These are phyloP conservation scores for Piedraia hortae DNA, from an alignment of 2,329 filamentous ascomycete species.

Conservation along the genomic window DNA sequence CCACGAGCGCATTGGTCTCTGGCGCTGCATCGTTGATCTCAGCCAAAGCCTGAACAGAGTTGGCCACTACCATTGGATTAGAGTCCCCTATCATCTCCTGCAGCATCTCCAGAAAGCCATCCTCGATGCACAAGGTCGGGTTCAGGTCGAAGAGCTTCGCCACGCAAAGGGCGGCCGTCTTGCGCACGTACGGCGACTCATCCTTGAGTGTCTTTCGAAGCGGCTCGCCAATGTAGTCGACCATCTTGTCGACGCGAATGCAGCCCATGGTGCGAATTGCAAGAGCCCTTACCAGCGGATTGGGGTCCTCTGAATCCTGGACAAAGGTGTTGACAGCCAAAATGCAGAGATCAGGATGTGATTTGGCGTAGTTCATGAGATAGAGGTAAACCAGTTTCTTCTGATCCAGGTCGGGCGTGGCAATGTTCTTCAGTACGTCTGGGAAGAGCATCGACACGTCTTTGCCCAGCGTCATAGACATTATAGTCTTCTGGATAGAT, in stretches of 20 bases:
- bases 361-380: conserved; percentile 99
- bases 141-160: conserved; percentile 95
- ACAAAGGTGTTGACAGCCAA: conserved; percentile 97
- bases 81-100: conserved; percentile 93
- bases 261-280: conserved; percentile 97
- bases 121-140: conserved; percentile 75
- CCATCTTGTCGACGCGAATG: conserved; percentile 96
- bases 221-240: conserved; percentile 98
- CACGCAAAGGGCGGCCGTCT: conserved; percentile 92
- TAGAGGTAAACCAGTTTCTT: conserved; percentile 99
- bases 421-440: conserved; percentile 96
- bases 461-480: conserved; percentile 98
- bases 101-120: conserved; percentile 77
- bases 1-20: conserved; percentile 62
- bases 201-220: conserved; percentile 85
- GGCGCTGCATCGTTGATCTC: conserved; percentile 80
- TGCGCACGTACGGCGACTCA: conserved; percentile 93
- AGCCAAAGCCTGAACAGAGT: conserved; percentile 75
- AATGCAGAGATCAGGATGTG: conserved; percentile 93
- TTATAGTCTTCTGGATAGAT: conserved; percentile 97
- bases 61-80: conserved; percentile 97
- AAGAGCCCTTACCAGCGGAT: conserved; percentile 77
- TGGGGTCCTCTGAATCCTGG: conserved; percentile 95
- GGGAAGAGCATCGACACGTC: conserved; percentile 94
- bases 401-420: conserved; percentile 78